Evolutionary conservation across 257 asterid species (phyloP), one percentile per base, ranked within the genome.

Genomic region (Nicotiana paniculata): DNA sequence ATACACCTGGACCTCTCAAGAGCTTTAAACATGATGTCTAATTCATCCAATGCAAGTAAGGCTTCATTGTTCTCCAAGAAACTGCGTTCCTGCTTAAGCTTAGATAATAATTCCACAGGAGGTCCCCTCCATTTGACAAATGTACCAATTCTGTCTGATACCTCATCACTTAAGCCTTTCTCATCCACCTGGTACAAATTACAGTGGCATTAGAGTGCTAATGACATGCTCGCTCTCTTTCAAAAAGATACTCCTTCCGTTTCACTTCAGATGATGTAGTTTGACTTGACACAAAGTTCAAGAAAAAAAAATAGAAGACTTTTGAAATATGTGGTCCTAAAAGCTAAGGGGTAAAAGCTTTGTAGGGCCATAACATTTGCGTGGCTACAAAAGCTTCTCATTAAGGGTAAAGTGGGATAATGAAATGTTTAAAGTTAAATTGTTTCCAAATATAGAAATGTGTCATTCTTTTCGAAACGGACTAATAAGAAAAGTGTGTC

Each of bases 131-230:
- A 90, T 83, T 91, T 91, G 85, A 96, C 97, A 84, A 88, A 91
- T 55, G 93, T 86, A 82, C 97, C 97, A 85, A 96, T 93, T 85
- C 90, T 89, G 74, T 93, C 91, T 0, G 98, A 96, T 5, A 87
- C 83, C 87, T 89, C 97, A 89, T 85, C 92, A 28, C 92, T 86
- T 83, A 96, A 89, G 76, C 99, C 99, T 88, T 96, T 96, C 87
- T 94, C 97, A 85, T 88, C 91, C 77, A 93, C 98, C 99, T 96
- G 77, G 32, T 80, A 77, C 17, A 46, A 79, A 51, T 33, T 70
- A 32, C 32, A 55, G 43, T 30, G n/a, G 26, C 15, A 46, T 72
- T 72, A 46, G 78, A 43, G 15, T 72, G 21, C 59, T 43, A n/a
- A 46, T 26, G 21, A 21, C 59, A 24, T 46, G 12, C 61, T 24